Evolutionary conservation across 2,329 filamentous ascomycete species (phyloP), one percentile per base, ranked within the genome.

Genomic region (Nigrospora sphaerica): DNA sequence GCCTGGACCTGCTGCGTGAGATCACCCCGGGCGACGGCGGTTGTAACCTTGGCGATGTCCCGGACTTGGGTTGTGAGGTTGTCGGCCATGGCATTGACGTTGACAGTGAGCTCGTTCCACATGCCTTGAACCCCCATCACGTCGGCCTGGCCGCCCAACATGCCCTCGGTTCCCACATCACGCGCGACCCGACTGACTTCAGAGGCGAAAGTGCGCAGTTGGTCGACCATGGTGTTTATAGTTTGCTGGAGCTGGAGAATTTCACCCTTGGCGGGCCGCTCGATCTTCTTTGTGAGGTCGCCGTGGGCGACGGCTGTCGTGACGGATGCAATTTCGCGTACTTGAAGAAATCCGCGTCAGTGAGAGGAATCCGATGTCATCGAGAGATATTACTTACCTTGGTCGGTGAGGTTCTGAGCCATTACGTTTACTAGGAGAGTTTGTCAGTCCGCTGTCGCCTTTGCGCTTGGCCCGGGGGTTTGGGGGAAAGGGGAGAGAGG

Each of bases 1-100:
- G 91, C 91, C 66, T 95, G 89, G 35, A 98, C 92, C 67, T 96
- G 96, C 67, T 95, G 92, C 43, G 91, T 96, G 57, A 98, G 76
- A 65, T 98, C 93, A 69, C 92, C 92, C 68, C 82, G 83, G 57
- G 82, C 82, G 54, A 86, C 82, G 50, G 82, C 82, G 32, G 82
- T 86, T 32, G 82, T 86, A 52, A 86, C 82, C 67, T 83, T 85
- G 58, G 95, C 95, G 66, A 97, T 98, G 67, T 97, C 93, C 65
- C 92, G 85, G 55, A 98, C 87, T 74, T 92, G 87, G 9, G 86
- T 90, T 17, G 87, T 92, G 48, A 92, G 72, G 62, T 91, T 91
- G 62, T 90, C 88, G 60, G 87, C 87, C 87, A 92, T 92, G 55
- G 87, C 86, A 61, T 90, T 90, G 61, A 90, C 87, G 59, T 90